Percentiles rank a stretch among this genome's conserved stretches.
phyloP scores from a whole-genome alignment of 1,284 basidiomycete species.

The Malassezia pachydermatis region DNA sequence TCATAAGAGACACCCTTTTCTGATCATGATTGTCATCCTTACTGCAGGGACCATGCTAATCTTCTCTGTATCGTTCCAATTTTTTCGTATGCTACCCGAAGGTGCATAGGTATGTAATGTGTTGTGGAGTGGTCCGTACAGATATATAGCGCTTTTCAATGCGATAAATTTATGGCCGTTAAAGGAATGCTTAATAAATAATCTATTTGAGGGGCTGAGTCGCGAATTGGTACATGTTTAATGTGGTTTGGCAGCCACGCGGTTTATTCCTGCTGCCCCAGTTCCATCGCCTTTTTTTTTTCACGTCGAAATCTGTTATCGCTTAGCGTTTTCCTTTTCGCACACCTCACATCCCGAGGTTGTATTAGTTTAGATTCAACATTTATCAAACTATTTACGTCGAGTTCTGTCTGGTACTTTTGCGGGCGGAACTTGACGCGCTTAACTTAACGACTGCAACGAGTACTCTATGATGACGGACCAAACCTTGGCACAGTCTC shows the following conservation, averaged over 20 bases:
- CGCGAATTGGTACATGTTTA: too few relatives aligned
- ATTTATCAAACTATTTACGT: too few relatives aligned
- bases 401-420: too few relatives aligned
- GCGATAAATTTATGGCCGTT: constrained; percentile 2
- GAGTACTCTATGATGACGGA: constrained; percentile 13
- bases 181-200: background rate
- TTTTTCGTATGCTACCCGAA: constrained; percentile 34
- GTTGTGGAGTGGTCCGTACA: background rate
- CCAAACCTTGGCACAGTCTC: constrained; percentile 8
- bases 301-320: too few relatives aligned
- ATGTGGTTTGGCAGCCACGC: too few relatives aligned
- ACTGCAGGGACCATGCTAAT: constrained; percentile 49
- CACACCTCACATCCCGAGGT: too few relatives aligned
- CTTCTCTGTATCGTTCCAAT: constrained; percentile 50
- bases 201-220: too few relatives aligned
- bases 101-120: background rate
- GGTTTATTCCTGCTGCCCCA: too few relatives aligned
- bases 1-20: constrained; percentile 21
- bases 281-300: too few relatives aligned
- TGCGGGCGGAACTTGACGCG: background rate
- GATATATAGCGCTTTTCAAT: background rate
- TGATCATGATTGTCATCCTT: constrained; percentile 41
- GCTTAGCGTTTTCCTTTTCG: too few relatives aligned
- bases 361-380: too few relatives aligned
- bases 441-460: too few relatives aligned